A percentile compares a stretch with the other conserved stretches of the same genome.
These are phyloP conservation scores for Camellia sinensis DNA, from an alignment of 148 eudicot species.

Conservation along the genomic window DNA sequence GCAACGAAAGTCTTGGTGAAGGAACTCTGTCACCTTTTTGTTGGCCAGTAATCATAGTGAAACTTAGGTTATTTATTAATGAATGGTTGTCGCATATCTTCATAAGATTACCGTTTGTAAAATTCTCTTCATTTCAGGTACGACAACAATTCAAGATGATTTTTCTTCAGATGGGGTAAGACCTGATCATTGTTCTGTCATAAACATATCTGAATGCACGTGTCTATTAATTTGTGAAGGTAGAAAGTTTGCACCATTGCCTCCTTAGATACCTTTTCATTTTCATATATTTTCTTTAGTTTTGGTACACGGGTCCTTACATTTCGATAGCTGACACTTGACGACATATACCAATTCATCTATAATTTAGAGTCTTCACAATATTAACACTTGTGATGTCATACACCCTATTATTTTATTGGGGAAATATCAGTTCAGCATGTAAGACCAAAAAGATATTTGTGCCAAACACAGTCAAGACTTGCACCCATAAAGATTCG, in stretches of 20 bases:
- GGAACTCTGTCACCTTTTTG: neutral
- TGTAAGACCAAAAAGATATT: too few species aligned
- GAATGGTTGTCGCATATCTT: neutral
- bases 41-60: too few species aligned
- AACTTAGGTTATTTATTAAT: neutral
- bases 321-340: neutral
- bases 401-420: too few species aligned
- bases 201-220: neutral
- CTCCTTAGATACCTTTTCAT: neutral
- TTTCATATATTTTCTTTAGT: neutral
- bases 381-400: too few species aligned
- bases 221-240: neutral
- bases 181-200: slow-evolving; percentile 3
- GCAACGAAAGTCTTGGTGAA: neutral
- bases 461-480: too few species aligned
- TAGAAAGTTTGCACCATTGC: slow-evolving; percentile 2
- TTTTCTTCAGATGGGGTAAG: slow-evolving; percentile 87
- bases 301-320: neutral
- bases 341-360: neutral
- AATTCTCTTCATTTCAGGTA: slow-evolving; percentile 46
- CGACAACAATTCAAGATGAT: slow-evolving; percentile 78
- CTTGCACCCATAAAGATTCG: too few species aligned
- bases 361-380: neutral
- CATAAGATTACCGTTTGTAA: neutral
- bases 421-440: too few species aligned